Base-by-base conservation (phyloP, 148 eudicot species). In the Camellia japonica region DNA sequence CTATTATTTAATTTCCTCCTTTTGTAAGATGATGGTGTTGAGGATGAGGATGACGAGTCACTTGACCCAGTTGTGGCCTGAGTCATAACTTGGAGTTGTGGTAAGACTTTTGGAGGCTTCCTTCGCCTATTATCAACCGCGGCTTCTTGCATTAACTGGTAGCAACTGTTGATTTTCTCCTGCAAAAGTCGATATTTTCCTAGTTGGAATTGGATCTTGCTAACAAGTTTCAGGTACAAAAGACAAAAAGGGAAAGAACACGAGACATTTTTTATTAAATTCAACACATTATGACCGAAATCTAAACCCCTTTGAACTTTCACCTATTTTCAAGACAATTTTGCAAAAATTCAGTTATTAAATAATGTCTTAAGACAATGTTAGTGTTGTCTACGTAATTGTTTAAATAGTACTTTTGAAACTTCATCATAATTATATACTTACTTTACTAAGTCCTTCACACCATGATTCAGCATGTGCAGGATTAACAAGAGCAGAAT, bases 401-500 rank as follows among this genome's bases (percentile, higher is more conserved):
- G 3, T 49, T 7, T 49, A 49, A 49, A 49, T 7, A 49, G 6
- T 7, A 4, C 52, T 49, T 49, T 49, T 49, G 38, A 61, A 44
- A 2, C 13, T 41, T 55, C 56, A 60, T 74, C 63, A 56, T 41
- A 68, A 47, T 65, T 54, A 41, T 7, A 49, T 49, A 61, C 92
- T 90, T 91, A 95, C 98, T 85, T 89, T 91, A 83, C 87, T 86
- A 51, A 95, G 90, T 47, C 98, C 98, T 82, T 89, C 88, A 82
- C 96, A 88, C 98, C 98, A 95, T 84, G 91, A 89, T 67, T 86
- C 91, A 67, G 94, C 94, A 81, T 85, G 88, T 68, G 89, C 89
- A 69, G 89, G 92, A 73, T 91, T 86, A 30, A 88, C 82, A 79
- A 83, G 84, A 68, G 98, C 90, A 80, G 93, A 88, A 52, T 81